Evolutionary conservation across 2,329 filamentous ascomycete species (phyloP), one percentile per base, ranked within the genome.

Genomic region (Aureobasidium uvarum): DNA sequence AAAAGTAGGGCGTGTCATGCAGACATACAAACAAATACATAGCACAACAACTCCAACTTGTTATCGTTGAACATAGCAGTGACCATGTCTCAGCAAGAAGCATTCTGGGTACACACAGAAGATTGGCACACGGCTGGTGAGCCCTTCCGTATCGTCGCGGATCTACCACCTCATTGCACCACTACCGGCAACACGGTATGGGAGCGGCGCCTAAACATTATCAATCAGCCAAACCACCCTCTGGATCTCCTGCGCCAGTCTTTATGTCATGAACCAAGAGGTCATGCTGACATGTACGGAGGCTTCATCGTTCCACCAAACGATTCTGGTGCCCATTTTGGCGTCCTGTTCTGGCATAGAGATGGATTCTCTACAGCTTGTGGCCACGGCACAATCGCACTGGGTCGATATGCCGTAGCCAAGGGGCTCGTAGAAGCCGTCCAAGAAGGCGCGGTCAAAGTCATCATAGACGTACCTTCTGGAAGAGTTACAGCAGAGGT

Each of bases 251-350:
- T 82, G 66, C 79, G 81, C 1, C 71, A 71, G 10, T 71, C 74
- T 4, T 69, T 82, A 14, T 78, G 82, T 70, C 73, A 78, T 5
- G 81, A 83, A 66, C 81, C 81, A 6, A 77, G 81, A 39, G 81
- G 81, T 16, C 81, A 83, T 68, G 73, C 73, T 16, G 81, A 81
- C 65, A 84, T 83, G 81, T 83, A 83, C 66, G 81, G 81, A 2
- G 81, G 80, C 6, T 75, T 83, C 31, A 72, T 83, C 50, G 68
- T 72, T 1, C 75, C 71, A 0, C 73, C 77, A 23, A 81, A 81
- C 5, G 80, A 81, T n/a, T 48, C 56, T 7, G 68, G 77, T n/a
- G 81, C 81, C 0, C 74, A 83, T 68, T 78, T 83, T 31, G 81
- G 80, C 5, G 78, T 80, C 1, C 68, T 83, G 3, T 83, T 83